Percentiles rank a stretch among this genome's conserved stretches.
These are phyloP conservation scores for Neonectria sp. DNA, from an alignment of 2,329 filamentous ascomycete genomes.

Conservation along the genomic window DNA sequence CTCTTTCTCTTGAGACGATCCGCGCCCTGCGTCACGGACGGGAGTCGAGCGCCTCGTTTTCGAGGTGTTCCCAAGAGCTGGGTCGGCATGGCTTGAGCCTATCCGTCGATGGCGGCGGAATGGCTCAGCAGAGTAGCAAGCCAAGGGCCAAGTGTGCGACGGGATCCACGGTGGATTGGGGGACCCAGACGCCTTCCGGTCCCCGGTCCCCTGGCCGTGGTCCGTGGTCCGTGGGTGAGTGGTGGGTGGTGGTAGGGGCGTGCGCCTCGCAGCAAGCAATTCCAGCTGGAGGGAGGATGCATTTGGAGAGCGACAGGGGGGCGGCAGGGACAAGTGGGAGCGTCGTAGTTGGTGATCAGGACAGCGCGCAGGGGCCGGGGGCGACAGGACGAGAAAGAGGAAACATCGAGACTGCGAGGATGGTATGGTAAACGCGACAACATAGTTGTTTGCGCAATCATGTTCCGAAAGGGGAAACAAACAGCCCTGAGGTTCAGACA, in stretches of 20 bases:
- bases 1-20: not conserved
- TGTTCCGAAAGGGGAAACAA: not conserved
- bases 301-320: constrained; percentile 30
- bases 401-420: not conserved
- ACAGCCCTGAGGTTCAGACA: not conserved
- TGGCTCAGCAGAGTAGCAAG: constrained; percentile 40
- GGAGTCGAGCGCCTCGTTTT: constrained; percentile 48
- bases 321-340: constrained; percentile 19
- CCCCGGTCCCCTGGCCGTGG: constrained; percentile 11
- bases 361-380: constrained; percentile 18
- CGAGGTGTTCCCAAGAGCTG: constrained; percentile 49
- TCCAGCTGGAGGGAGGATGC: constrained; percentile 13
- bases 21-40: constrained; percentile 43
- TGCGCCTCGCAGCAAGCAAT: constrained; percentile 21
- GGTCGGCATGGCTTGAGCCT: constrained; percentile 53
- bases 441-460: not conserved
- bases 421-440: not conserved
- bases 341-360: constrained; percentile 14
- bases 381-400: constrained; percentile 1
- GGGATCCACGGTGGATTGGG: constrained; percentile 40
- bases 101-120: constrained; percentile 53
- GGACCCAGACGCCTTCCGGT: constrained; percentile 28
- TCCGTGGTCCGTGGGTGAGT: not conserved
- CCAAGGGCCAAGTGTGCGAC: constrained; percentile 24
- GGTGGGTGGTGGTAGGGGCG: constrained; percentile 28